These are phyloP conservation scores for Torulaspora franciscae DNA, from an alignment of 805 yeast genomes.

Conservation along the genomic window DNA sequence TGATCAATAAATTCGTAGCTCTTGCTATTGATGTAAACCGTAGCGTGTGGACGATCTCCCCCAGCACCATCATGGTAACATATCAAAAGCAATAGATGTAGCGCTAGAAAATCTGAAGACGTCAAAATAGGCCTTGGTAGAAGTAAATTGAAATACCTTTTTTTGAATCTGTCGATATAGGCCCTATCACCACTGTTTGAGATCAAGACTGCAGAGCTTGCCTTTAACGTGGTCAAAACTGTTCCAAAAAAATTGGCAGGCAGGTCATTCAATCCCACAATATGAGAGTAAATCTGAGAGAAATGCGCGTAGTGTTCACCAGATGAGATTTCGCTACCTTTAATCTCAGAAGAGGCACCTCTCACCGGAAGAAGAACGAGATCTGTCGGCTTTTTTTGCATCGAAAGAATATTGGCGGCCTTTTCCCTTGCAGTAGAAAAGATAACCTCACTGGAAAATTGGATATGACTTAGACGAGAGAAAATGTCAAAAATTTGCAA, in stretches of 20 bases:
- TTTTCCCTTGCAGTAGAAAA: constrained; percentile 32
- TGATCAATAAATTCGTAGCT: constrained; percentile 17
- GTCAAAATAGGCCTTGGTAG: constrained; percentile 26
- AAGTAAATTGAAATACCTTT: constrained; percentile 20
- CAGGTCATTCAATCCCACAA: constrained; percentile 32
- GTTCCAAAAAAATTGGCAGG: constrained; percentile 26
- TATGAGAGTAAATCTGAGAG: constrained; percentile 28
- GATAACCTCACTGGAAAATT: constrained; percentile 67
- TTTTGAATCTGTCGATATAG: constrained; percentile 22
- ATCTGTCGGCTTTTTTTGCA: constrained; percentile 16
- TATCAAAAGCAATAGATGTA: constrained; percentile 25
- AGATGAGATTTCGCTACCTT: constrained; percentile 14
- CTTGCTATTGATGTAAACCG: constrained; percentile 23
- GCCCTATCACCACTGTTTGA: constrained; percentile 26
- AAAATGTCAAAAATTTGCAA: constrained; percentile 37
- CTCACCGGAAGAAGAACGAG: constrained; percentile 26
- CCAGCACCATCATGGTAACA: constrained; percentile 17
- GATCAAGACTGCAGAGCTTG: constrained; percentile 24
- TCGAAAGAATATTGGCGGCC: constrained; percentile 22
- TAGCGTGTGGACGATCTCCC: constrained; percentile 13
- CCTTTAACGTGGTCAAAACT: constrained; percentile 18
- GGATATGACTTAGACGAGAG: constrained; percentile 35
- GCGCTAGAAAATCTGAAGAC: constrained; percentile 30
- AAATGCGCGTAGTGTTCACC: constrained; percentile 25
- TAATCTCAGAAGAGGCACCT: constrained; percentile 25